These are phyloP conservation scores for Lachnellula subtilissima DNA, from an alignment of 2,329 filamentous ascomycete genomes.

Conservation along the genomic window DNA sequence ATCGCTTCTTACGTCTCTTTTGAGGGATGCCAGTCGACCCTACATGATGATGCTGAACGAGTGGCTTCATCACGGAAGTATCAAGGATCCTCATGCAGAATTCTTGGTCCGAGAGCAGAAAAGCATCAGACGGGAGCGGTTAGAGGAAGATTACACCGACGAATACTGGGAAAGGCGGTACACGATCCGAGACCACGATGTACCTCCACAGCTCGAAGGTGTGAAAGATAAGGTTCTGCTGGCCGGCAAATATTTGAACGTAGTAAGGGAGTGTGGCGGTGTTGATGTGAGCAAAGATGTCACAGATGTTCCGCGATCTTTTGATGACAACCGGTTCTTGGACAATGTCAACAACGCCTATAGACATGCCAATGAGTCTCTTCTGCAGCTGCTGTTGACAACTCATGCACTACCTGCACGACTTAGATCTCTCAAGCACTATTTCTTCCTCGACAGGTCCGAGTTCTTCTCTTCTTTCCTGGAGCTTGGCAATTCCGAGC, in stretches of 20 bases:
- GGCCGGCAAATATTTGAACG: constrained; percentile 97
- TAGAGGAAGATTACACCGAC: constrained; percentile 96
- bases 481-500: constrained; percentile 81
- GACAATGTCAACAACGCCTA: constrained; percentile 97
- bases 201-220: constrained; percentile 84
- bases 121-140: constrained; percentile 82
- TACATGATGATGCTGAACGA: constrained; percentile 99
- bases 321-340: constrained; percentile 86
- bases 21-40: constrained; percentile 84
- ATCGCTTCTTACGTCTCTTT: constrained; percentile 70
- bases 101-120: constrained; percentile 95
- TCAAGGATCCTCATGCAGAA: constrained; percentile 88
- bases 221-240: constrained; percentile 93
- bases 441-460: constrained; percentile 97
- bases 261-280: constrained; percentile 93
- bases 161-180: constrained; percentile 99
- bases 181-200: constrained; percentile 84
- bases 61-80: constrained; percentile 94
- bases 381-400: constrained; percentile 85
- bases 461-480: constrained; percentile 99
- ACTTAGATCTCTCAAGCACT: constrained; percentile 89
- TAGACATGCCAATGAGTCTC: constrained; percentile 87
- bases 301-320: constrained; percentile 79
- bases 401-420: constrained; percentile 86
- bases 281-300: constrained; percentile 89